Evolutionary conservation across 192 early-diverging fungal genomes (phyloP).

Genomic region (Piromyces sp.): DNA sequence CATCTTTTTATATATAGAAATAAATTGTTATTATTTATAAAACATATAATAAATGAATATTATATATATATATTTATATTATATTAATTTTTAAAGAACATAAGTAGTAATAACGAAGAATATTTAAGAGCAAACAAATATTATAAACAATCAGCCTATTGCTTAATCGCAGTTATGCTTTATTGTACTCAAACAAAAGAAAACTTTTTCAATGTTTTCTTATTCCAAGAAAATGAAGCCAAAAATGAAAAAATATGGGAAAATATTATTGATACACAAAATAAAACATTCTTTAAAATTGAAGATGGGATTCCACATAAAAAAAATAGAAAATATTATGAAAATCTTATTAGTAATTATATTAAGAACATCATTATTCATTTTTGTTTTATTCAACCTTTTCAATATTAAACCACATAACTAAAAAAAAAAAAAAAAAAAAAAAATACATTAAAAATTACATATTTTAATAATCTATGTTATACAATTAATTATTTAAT

Average conservation of each 20-base stretch:
- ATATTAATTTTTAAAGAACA: not conserved
- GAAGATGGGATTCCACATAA: slow-evolving; percentile 8
- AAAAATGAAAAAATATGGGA: slow-evolving; percentile 35
- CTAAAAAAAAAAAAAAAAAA: not conserved
- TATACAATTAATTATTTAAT: not conserved
- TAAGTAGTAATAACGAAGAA: not conserved
- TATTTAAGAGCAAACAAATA: not conserved
- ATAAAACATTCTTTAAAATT: not conserved
- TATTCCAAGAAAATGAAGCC: slow-evolving; percentile 35
- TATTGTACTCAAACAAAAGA: slow-evolving; percentile 32
- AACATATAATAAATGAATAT: too few species aligned
- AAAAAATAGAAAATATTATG: slow-evolving; percentile 6
- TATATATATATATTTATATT: too few species aligned
- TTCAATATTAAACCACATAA: not conserved
- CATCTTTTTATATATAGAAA: too few species aligned
- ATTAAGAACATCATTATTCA: not conserved
- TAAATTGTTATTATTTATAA: too few species aligned
- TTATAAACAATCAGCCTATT: slow-evolving; percentile 38
- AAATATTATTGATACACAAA: slow-evolving; percentile 31
- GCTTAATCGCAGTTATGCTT: slow-evolving; percentile 30
- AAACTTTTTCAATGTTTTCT: slow-evolving; percentile 30
- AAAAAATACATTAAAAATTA: too few species aligned
- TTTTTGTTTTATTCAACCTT: not conserved
- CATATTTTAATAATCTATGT: not conserved
- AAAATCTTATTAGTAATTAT: slow-evolving; percentile 1